These are phyloP conservation scores for Sporisorium iseilematis-ciliati DNA, from an alignment of 1,284 basidiomycete genomes.

Conservation along the genomic window DNA sequence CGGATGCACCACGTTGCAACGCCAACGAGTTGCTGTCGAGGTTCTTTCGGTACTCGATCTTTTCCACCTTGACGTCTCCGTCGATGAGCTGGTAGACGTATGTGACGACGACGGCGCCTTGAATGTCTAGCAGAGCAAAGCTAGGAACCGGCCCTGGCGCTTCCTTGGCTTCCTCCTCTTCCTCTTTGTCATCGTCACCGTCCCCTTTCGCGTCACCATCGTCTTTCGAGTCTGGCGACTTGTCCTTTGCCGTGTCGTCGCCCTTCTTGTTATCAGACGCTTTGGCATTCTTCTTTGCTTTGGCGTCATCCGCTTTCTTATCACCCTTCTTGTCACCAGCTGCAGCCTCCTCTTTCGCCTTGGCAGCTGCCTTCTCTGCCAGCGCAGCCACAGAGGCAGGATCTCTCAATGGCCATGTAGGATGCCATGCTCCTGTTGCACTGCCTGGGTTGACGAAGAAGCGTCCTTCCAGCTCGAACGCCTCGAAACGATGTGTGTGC, in stretches of 20 bases:
- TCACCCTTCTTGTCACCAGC: conserved; percentile 25
- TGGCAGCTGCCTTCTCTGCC: conserved; percentile 26
- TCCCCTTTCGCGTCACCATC: conserved; percentile 16
- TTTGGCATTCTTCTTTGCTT: conserved; percentile 27
- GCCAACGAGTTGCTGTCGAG: conserved; percentile 48
- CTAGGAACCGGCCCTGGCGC: conserved; percentile 55
- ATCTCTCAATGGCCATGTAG: conserved; percentile 72
- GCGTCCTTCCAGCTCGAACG: conserved; percentile 86
- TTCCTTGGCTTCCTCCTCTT: conserved; percentile 41
- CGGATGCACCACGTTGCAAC: conserved; percentile 32
- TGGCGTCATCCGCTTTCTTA: conserved; percentile 28
- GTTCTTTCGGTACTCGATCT: conserved; percentile 67
- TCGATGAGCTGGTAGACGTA: conserved; percentile 69
- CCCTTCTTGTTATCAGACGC: conserved; percentile 27
- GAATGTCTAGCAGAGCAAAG: conserved; percentile 67
- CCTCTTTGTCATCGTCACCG: conserved; percentile 9
- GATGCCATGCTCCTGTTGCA: conserved; percentile 88
- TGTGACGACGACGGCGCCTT: conserved; percentile 66
- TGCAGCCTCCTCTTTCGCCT: conserved; percentile 24
- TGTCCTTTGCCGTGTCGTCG: conserved; percentile 29
- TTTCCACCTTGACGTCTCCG: conserved; percentile 69
- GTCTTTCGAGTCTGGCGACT: conserved; percentile 24
- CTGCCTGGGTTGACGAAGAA: conserved; percentile 98
- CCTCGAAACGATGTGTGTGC: conserved; percentile 96
- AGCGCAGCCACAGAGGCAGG: conserved; percentile 30